Evolutionary conservation across 2,329 filamentous ascomycete genomes (phyloP), one percentile per base, ranked within the genome.

Genomic region (Geosmithia morbida): DNA sequence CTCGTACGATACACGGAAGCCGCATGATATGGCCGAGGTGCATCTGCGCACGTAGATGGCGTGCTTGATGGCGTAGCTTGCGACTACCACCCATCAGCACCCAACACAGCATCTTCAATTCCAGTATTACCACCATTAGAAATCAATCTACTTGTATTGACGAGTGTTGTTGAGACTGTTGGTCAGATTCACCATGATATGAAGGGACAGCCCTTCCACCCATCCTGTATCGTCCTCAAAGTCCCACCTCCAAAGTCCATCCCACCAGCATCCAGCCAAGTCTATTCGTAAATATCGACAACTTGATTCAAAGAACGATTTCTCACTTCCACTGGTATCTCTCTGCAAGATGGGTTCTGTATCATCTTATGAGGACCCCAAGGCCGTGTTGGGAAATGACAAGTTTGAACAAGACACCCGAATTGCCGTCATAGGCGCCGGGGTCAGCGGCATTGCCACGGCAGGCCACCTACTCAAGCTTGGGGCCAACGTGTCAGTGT

Each of bases 391-490:
- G 33, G 22, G 22, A 8, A 26, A 26, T 26, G 22, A 26, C 22
- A 37, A 37, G 1, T 57, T 57, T 7, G 44, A 53, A 2, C 48
- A 46, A 0, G 48, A 43, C 0, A 52, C 47, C 26, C 52, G 48
- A 43, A 64, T 67, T 1, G 66, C 64, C 1, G 61, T 68, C 2
- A 56, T 68, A 39, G 66, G 66, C 3, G 62, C 65, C 5, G 66
- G 66, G 2, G 62, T 67, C 19, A 66, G 64, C 43, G 66, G 66
- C 1, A 64, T 68, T 2, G 59, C 54, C 7, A 52, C 65, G 0
- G 63, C 65, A 0, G 65, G 63, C 0, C 61, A 68, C 44, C 54
- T 68, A 0, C 51, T 66, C 0, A 58, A 55, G 18, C 54, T 65
- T 19, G 62, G 60, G 0, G 53, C 66, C 13, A 48, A 58, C 5